These are phyloP conservation scores for Ajuga reptans DNA, from an alignment of 305 asterid genomes.

Conservation along the genomic window DNA sequence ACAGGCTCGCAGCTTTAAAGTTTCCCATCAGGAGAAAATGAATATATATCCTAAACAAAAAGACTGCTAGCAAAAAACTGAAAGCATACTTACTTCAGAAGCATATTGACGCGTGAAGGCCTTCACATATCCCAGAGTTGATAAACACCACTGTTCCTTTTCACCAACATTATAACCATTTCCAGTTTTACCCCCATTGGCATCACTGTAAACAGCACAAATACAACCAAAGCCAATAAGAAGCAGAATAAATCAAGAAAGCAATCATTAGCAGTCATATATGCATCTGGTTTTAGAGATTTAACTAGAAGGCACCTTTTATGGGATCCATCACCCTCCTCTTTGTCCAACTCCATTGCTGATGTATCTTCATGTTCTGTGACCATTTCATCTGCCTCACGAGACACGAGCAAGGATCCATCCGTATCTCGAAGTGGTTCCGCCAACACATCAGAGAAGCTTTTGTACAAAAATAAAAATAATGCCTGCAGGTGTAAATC, in stretches of 20 bases:
- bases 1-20: not conserved
- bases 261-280: not conserved
- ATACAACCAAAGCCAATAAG: slow-evolving; percentile 16
- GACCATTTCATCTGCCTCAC: slow-evolving; percentile 66
- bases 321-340: slow-evolving; percentile 46
- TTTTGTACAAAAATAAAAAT: slow-evolving; percentile 63
- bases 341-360: slow-evolving; percentile 64
- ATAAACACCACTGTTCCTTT: slow-evolving; percentile 88
- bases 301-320: slow-evolving; percentile 46
- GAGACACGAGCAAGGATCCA: slow-evolving; percentile 41
- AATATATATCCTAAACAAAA: not conserved
- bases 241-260: slow-evolving; percentile 3
- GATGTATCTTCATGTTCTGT: slow-evolving; percentile 67
- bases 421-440: slow-evolving; percentile 71
- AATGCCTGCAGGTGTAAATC: slow-evolving; percentile 49
- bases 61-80: not conserved
- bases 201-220: slow-evolving; percentile 31
- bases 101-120: slow-evolving; percentile 91
- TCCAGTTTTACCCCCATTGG: slow-evolving; percentile 40
- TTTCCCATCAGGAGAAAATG: not conserved
- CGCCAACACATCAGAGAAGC: slow-evolving; percentile 58
- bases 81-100: slow-evolving; percentile 57
- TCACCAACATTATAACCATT: slow-evolving; percentile 62
- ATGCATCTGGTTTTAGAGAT: not conserved
- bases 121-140: slow-evolving; percentile 88